phyloP scores from a whole-genome alignment of 164 flowering plant genomes.

The Echeveria elegans region DNA sequence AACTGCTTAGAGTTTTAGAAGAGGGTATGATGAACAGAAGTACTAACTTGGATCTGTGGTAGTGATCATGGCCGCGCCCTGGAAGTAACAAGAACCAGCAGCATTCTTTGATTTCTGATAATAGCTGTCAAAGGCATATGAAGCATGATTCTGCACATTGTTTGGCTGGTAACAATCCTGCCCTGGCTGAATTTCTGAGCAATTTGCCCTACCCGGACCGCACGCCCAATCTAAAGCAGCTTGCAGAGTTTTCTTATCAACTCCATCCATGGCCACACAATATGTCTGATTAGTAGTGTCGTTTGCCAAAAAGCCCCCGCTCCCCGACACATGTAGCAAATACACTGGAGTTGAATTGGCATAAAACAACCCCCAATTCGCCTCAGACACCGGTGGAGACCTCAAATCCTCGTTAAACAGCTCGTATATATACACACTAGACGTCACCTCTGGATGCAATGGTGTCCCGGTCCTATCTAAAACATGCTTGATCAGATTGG shows the following conservation, averaged over 20 bases:
- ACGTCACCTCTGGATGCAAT: conserved; percentile 71
- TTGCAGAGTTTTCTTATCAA: conserved; percentile 64
- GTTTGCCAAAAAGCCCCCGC: conserved; percentile 75
- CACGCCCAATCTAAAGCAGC: conserved; percentile 97
- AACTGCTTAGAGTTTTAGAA: not conserved
- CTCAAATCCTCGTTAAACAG: conserved; percentile 87
- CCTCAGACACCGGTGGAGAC: conserved; percentile 67
- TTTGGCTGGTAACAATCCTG: conserved; percentile 79
- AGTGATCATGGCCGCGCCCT: conserved; percentile 87
- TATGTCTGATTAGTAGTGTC: conserved; percentile 86
- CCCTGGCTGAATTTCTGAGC: conserved; percentile 92
- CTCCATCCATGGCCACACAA: conserved; percentile 65
- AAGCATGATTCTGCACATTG: conserved; percentile 71
- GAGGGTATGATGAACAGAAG: not conserved
- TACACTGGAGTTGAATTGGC: conserved; percentile 72
- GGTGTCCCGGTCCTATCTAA: conserved; percentile 72
- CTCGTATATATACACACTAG: conserved; percentile 80
- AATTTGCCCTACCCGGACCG: conserved; percentile 88
- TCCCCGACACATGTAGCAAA: conserved; percentile 69
- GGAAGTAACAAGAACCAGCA: conserved; percentile 83
- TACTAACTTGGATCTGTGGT: conserved; percentile 94
- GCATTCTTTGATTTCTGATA: conserved; percentile 69
- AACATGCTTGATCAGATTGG: conserved; percentile 78
- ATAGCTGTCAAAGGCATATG: conserved; percentile 91
- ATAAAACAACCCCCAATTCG: conserved; percentile 84